Base-by-base conservation (phyloP, 495 filamentous ascomycete genomes). In the Xylaria palmicola region DNA sequence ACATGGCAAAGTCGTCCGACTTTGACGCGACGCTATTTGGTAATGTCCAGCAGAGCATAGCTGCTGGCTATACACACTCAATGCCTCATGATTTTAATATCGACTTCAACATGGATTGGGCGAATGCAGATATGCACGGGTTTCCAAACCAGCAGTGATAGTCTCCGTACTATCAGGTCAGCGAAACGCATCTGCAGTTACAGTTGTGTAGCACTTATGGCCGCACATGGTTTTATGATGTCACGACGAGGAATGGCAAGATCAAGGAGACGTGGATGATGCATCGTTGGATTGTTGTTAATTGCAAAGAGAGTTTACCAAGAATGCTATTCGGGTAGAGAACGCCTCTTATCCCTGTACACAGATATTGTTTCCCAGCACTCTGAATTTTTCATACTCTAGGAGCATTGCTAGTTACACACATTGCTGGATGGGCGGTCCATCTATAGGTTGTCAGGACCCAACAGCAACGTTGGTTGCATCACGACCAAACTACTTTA, bases 51-150 rank as follows among this genome's bases (percentile, higher is more conserved):
- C 74, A 75, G 1, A 75, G 74, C 54, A 52, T 80, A 51, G 65
- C 67, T 47, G 70, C 65, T 27, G 74, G 69, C 55, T 77, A 74
- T 39, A 71, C 64, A 9, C 78, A 79, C 62, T 73, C 75, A 27
- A 74, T 72, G 5, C 73, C 73, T 30, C 77, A 80, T 57, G 76
- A 78, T 27, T 75, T 75, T 50, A 68, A 70, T 51, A 64, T 75
- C 17, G 78, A 80, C 26, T 72, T 64, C 27, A 68, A 36, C 43
- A 72, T 72, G 69, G 69, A 72, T 41, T 80, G 78, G 78, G 60
- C 73, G 30, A 52, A 66, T n/a, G 64, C 74, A 4, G 75, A 77
- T 4, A 71, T 70, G 15, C 64, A 63, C 15, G 63, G 58, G 12
- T 74, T 70, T 49, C 59, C 71, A 54, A 59, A 49, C 37, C 56